Percentiles rank a stretch among this genome's conserved stretches.
Conservation (phyloP, 192 early-diverging fungal species). For the Coemansia sp. region DNA sequence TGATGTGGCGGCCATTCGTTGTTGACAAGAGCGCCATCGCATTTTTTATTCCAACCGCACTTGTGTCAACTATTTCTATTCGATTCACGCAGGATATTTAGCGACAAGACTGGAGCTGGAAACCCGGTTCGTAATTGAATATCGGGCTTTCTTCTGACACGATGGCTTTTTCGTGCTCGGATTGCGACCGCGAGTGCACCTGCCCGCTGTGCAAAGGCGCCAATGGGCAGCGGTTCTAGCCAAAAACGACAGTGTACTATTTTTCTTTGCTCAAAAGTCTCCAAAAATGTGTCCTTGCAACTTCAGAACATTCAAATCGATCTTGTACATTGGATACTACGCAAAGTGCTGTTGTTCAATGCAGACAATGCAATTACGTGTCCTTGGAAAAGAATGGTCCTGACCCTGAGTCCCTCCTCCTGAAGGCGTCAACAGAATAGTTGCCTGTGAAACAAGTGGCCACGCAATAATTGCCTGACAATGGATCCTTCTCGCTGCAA, state of each 20-base stretch:
- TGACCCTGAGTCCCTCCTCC: too few relatives aligned
- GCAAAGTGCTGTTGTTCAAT: too few relatives aligned
- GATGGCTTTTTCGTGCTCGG: neutral
- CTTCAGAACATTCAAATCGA: too few relatives aligned
- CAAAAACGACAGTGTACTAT: too few relatives aligned
- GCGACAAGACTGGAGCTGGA: neutral
- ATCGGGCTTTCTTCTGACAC: neutral
- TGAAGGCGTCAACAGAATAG: too few relatives aligned
- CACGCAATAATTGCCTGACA: too few relatives aligned
- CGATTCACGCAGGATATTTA: neutral
- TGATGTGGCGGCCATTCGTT: conserved; percentile 1
- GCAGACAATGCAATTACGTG: neutral
- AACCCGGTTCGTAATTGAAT: too few relatives aligned
- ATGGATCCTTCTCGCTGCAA: too few relatives aligned
- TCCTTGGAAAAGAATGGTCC: neutral
- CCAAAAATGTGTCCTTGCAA: too few relatives aligned
- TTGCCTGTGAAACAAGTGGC: too few relatives aligned
- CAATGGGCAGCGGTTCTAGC: conserved; percentile 2
- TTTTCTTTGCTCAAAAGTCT: too few relatives aligned
- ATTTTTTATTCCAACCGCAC: neutral
- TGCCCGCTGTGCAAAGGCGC: conserved; percentile 28
- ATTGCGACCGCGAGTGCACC: conserved; percentile 35
- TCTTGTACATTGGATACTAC: too few relatives aligned
- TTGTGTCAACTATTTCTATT: neutral
- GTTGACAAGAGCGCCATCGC: neutral